Evolutionary conservation across 768 basidiomycete genomes (phyloP).

Genomic region (Amylocystis lapponica): DNA sequence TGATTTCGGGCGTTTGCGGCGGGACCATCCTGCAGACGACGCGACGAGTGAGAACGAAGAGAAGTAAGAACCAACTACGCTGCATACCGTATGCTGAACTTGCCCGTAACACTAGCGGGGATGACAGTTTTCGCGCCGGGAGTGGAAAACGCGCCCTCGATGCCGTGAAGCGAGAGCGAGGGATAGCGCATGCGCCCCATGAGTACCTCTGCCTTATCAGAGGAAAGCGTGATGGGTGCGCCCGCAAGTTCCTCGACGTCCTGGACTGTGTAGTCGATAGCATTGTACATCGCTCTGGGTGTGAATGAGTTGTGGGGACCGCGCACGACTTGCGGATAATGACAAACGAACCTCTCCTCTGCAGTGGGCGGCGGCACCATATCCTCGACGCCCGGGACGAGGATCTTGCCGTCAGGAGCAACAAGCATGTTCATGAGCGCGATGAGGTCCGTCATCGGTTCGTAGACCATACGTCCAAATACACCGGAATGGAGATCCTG

Average conservation of each 20-base stretch:
- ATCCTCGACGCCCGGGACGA: conserved; percentile 79
- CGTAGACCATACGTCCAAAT: conserved; percentile 74
- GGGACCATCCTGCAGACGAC: conserved; percentile 56
- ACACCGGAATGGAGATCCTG: conserved; percentile 87
- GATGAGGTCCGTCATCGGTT: conserved; percentile 94
- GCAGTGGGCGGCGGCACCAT: too few species aligned
- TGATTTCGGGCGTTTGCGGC: conserved; percentile 68
- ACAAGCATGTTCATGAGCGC: conserved; percentile 81
- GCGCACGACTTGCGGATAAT: not conserved
- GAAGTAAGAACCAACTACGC: conserved; percentile 5
- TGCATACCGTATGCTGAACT: conserved; percentile 82
- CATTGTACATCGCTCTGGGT: conserved; percentile 56
- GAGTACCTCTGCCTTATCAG: conserved; percentile 67
- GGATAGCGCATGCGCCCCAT: conserved; percentile 92
- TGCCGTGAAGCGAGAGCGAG: conserved; percentile 84
- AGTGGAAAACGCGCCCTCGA: conserved; percentile 86
- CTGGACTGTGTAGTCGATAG: conserved; percentile 58
- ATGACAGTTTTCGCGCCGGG: conserved; percentile 87
- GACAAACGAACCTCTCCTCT: conserved; percentile 51
- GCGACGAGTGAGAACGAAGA: not conserved
- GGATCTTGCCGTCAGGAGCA: conserved; percentile 67
- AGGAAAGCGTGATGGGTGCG: conserved; percentile 58
- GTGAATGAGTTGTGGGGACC: not conserved
- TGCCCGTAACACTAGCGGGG: conserved; percentile 78
- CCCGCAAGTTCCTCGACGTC: conserved; percentile 75